These are phyloP conservation scores for Vigna nakashimae DNA, from an alignment of 306 rosid species.

Conservation along the genomic window DNA sequence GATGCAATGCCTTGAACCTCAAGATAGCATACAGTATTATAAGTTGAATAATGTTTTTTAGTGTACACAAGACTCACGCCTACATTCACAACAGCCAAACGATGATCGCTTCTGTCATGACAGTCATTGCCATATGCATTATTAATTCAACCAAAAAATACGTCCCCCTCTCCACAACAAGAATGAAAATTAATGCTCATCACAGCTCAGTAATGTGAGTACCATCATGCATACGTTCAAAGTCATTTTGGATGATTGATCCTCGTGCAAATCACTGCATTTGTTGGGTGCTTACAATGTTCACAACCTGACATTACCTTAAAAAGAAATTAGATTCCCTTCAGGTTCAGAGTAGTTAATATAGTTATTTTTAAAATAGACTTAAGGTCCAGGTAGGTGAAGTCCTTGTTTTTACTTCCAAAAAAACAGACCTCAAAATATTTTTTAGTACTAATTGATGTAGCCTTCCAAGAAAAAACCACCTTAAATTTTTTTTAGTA, in stretches of 20 bases:
- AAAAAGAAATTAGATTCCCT: slow-evolving; percentile 37
- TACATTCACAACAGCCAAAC: slow-evolving; percentile 17
- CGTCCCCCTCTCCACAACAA: slow-evolving; percentile 27
- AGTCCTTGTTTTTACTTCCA: too few species aligned
- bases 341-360: slow-evolving; percentile 30
- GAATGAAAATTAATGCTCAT: slow-evolving; percentile 35
- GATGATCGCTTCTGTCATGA: slow-evolving; percentile 11
- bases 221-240: slow-evolving; percentile 15
- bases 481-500: too few species aligned
- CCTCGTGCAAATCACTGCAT: slow-evolving; percentile 33
- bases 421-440: too few species aligned
- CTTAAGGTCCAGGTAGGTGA: too few species aligned
- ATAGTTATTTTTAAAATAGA: too few species aligned
- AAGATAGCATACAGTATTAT: neutral
- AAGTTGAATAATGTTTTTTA: slow-evolving; percentile 26
- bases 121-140: slow-evolving; percentile 22
- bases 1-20: slow-evolving; percentile 27
- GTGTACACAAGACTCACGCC: slow-evolving; percentile 18
- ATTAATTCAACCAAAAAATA: slow-evolving; percentile 28
- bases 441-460: too few species aligned
- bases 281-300: slow-evolving; percentile 32
- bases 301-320: slow-evolving; percentile 49
- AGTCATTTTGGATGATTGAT: slow-evolving; percentile 36
- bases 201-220: slow-evolving; percentile 23
- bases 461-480: too few species aligned